Evolutionary conservation across 768 basidiomycete species (phyloP).

Genomic region (Collybia nuda): DNA sequence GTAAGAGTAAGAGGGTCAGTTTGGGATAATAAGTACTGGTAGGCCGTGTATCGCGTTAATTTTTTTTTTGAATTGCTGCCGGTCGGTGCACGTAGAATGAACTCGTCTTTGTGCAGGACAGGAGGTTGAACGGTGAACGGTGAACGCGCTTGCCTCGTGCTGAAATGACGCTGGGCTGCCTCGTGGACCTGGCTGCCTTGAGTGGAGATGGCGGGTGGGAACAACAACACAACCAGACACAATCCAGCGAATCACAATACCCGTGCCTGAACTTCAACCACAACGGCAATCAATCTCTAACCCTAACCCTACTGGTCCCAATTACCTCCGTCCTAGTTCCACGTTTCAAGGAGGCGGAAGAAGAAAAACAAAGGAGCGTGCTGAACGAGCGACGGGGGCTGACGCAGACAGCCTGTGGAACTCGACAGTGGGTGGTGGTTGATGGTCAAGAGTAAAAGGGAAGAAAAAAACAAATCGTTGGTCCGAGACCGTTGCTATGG

Average conservation of each 20-base stretch:
- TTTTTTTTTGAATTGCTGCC: conserved; percentile 17
- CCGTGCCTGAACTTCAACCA: conserved; percentile 26
- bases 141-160: conserved; percentile 50
- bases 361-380: too few species aligned
- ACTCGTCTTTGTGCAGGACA: conserved; percentile 12
- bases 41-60: conserved; percentile 29
- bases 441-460: neutral
- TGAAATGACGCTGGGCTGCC: conserved; percentile 34
- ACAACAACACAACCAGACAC: conserved; percentile 14
- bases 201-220: conserved; percentile 17
- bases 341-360: too few species aligned
- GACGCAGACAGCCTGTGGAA: neutral
- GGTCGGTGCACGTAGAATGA: conserved; percentile 15
- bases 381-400: neutral
- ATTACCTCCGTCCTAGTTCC: too few species aligned
- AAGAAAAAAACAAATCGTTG: neutral
- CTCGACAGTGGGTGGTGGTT: conserved; percentile 7
- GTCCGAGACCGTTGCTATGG: conserved; percentile 15
- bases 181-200: conserved; percentile 47
- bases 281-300: neutral
- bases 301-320: conserved; percentile 14
- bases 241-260: neutral
- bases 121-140: too few species aligned
- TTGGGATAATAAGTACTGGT: conserved; percentile 4
- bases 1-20: conserved; percentile 2